Evolutionary conservation across 2,329 filamentous ascomycete species (phyloP), one percentile per base, ranked within the genome.

Genomic region (Lachnellula hyalina): DNA sequence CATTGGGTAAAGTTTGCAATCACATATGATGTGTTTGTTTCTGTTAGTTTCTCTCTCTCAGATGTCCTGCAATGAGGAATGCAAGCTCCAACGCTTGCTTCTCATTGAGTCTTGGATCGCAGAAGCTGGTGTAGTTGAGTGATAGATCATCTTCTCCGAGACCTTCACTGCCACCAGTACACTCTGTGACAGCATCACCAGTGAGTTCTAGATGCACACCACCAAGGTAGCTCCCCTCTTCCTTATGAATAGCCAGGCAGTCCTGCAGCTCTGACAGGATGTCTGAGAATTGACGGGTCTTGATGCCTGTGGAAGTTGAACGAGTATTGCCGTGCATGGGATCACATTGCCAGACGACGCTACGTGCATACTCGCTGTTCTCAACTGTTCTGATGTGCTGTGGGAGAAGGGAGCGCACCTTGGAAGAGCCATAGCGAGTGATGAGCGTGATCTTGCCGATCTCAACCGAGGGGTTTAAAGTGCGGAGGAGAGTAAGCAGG

Each of bases 61-160:
- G 17, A 19, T 92, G 89, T 5, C 90, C 90, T 0, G 94, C 94
- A 47, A 99, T 86, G 66, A 97, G 73, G 71, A 99, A 99, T 0
- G 94, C 92, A 70, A 97, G 73, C 76, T 99, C 94, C 14, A 99
- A 79, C 0, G 94, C 92, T 76, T 99, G 94, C 75, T 97, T 96
- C 79, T 97, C 94, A 68, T 99, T 99, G 63, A 99, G 75, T 23
- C 94, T 77, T 5, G 94, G 94, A 71, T 99, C 94, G 71, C 94
- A 99, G 76, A 93, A 97, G 38, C 88, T 96, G 5, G 91, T 96
- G 73, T 99, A 99, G 67, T 96, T 92, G 61, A 90, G 82, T 2
- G 87, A 87, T 65, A 99, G 71, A 67, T 96, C 93, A 59, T 94
- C 89, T 71, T 97, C 94, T 36, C 82, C 89, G 56, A 97, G 75